A percentile compares a stretch with the other conserved stretches of the same genome.
phyloP scores from a whole-genome alignment of 305 asterid species.

The Solanum hybrid region DNA sequence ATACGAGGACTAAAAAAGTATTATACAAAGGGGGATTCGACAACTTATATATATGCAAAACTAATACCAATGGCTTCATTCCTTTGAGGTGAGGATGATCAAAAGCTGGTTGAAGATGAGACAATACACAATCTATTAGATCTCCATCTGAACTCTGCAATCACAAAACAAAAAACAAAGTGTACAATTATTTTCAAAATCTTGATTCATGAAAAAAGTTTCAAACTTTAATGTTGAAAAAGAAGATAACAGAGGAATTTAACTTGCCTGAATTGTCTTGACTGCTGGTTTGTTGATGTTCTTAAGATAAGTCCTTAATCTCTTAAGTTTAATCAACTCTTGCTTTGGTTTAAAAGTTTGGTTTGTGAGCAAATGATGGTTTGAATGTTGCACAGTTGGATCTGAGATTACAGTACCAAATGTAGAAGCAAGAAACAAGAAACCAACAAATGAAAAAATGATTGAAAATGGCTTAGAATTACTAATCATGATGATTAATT shows the following conservation, averaged over 20 bases:
- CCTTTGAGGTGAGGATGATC: slow-evolving; percentile 87
- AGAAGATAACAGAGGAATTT: neutral
- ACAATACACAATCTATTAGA: slow-evolving; percentile 52
- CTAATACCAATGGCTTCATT: slow-evolving; percentile 67
- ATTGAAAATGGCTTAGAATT: slow-evolving; percentile 13
- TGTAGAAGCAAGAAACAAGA: neutral
- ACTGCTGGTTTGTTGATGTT: slow-evolving; percentile 73
- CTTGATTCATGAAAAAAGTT: neutral
- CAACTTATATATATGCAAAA: neutral
- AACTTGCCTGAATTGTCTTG: slow-evolving; percentile 58
- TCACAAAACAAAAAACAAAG: neutral
- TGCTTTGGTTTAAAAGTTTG: slow-evolving; percentile 46
- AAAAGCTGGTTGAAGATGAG: slow-evolving; percentile 95
- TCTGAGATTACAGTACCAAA: neutral
- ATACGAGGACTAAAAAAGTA: neutral
- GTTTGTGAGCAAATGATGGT: slow-evolving; percentile 18
- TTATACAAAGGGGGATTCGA: neutral
- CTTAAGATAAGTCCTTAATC: slow-evolving; percentile 25
- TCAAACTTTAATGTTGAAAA: neutral
- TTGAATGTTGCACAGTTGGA: neutral
- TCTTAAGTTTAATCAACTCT: neutral
- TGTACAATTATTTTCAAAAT: neutral
- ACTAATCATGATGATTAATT: slow-evolving; percentile 5
- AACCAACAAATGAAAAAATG: slow-evolving; percentile 4
- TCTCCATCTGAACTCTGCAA: slow-evolving; percentile 84